These are phyloP conservation scores for Stachybotrys chlorohalonatus DNA, from an alignment of 2,329 filamentous ascomycete species.

Conservation along the genomic window DNA sequence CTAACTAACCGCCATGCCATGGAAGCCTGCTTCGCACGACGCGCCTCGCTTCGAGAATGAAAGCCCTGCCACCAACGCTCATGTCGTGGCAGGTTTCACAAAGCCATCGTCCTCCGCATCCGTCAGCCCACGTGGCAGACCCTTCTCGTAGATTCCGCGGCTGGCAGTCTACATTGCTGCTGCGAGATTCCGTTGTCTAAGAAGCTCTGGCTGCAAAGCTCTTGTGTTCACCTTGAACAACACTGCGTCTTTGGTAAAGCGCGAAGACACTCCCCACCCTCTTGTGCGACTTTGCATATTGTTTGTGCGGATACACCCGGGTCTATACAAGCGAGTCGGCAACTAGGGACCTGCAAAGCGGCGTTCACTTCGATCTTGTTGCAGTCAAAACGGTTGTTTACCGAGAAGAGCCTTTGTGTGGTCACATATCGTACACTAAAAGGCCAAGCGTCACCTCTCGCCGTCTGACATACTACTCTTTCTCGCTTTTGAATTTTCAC, in stretches of 20 bases:
- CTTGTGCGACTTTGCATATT: neutral
- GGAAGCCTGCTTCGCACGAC: conserved; percentile 7
- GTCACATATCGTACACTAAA: neutral
- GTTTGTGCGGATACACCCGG: too few relatives aligned
- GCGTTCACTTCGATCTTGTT: neutral
- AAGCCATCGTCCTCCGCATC: neutral
- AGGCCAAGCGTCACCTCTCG: neutral
- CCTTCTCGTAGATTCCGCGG: neutral
- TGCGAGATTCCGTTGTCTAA: neutral
- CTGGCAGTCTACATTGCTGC: neutral
- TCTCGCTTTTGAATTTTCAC: neutral
- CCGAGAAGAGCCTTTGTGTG: neutral
- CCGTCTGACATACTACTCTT: neutral
- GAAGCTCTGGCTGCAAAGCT: neutral
- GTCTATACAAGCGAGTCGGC: neutral
- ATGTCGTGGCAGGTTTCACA: conserved; percentile 7
- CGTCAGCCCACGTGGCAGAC: neutral
- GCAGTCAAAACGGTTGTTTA: neutral
- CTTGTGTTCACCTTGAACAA: neutral
- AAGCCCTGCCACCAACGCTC: conserved; percentile 3
- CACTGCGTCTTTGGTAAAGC: neutral
- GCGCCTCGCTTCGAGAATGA: conserved; percentile 9
- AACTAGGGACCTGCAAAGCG: neutral
- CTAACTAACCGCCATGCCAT: conserved; percentile 8
- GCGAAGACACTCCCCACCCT: neutral